These are phyloP conservation scores for Saccharomycopsis oosterbeekiorum DNA, from an alignment of 805 yeast species.

Conservation along the genomic window DNA sequence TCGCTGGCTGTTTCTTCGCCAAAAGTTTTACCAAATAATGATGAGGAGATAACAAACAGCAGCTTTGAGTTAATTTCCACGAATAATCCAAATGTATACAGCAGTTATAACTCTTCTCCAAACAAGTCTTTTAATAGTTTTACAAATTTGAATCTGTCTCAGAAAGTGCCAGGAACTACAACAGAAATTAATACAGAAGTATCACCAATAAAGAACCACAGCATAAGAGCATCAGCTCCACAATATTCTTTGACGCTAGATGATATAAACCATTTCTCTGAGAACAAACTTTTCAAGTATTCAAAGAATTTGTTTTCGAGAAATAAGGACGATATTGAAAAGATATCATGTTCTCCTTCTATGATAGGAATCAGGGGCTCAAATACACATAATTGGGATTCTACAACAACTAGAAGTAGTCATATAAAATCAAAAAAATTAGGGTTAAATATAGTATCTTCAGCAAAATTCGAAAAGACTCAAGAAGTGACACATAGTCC, in stretches of 20 bases:
- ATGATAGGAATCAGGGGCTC: conserved; percentile 3
- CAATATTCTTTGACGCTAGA: conserved; percentile 6
- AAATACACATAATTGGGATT: conserved; percentile 8
- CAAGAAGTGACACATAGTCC: not conserved
- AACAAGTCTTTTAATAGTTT: not conserved
- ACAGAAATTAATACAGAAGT: not conserved
- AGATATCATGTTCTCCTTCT: not conserved
- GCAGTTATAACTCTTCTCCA: not conserved
- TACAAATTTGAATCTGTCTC: not conserved
- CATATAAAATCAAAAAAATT: not conserved
- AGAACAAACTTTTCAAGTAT: conserved; percentile 14
- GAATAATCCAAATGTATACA: conserved; percentile 12
- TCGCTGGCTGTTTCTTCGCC: not conserved
- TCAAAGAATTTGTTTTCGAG: conserved; percentile 14
- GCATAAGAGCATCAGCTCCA: not conserved
- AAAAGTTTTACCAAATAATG: not conserved
- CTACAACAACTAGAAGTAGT: not conserved
- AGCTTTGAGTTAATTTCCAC: conserved; percentile 16
- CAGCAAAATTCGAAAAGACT: not conserved
- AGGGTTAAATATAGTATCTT: not conserved
- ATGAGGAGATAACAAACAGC: not conserved
- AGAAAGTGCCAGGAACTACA: not conserved
- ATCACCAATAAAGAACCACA: not conserved
- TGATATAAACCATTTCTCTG: not conserved
- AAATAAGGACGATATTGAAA: conserved; percentile 2